Base-by-base conservation (phyloP, 441 rosid genomes). In the Isatis lusitanica region DNA sequence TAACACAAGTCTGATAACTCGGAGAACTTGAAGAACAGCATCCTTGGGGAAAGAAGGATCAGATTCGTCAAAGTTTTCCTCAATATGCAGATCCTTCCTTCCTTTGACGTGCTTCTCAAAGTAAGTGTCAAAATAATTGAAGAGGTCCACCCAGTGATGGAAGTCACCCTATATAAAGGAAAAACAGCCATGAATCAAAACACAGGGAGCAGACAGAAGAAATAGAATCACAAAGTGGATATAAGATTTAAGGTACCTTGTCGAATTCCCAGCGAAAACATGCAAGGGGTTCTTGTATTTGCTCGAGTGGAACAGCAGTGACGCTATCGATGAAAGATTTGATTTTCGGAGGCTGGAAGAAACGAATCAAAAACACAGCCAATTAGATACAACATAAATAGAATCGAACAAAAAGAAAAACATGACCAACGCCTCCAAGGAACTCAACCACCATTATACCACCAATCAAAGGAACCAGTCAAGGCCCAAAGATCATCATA, bases 71-170 rank as follows among this genome's bases (percentile, higher is more conserved):
- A 85, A 80, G 71, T 84, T 81, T 39, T 91, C 97, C 74, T 90
- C 97, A 55, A 91, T 70, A 79, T 85, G 97, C 78, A 95, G 80
- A 83, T 95, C 99, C 80, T 86, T 93, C 75, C 99, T 93, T 43
- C 82, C 78, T 83, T 93, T 93, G 63, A 93, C 78, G 68, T 90
- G 87, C 88, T 91, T 93, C 84, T 93, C 97, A 79, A 95, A 95
- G 84, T 81, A 91, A 64, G 95, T 82, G 85, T 91, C 99, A 78
- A 95, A 95, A 80, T 93, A 85, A 83, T 91, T 90, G 75, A 95
- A 93, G 69, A 93, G 98, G 77, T 93, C 98, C 78, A 89, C 91
- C 99, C 99, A 95, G 26, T 95, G 99, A 88, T 93, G 97, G 75
- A 95, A 95, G 82, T 95, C 97, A 48, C 99, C 99, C 99, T 95